phyloP scores from a whole-genome alignment of 345 rosid genomes.

The Sapria himalayana region DNA sequence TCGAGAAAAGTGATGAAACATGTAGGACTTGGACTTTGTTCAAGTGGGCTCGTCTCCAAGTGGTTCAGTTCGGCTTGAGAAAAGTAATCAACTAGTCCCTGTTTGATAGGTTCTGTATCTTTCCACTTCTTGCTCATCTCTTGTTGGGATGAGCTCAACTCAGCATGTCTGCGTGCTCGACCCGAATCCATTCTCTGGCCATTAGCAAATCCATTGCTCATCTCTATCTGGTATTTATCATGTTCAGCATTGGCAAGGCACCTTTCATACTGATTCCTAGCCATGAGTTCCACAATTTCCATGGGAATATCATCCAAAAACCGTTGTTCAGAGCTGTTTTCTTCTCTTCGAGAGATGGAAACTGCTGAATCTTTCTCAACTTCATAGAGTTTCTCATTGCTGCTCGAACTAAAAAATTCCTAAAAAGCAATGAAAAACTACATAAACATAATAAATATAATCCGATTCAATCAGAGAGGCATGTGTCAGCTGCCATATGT shows the following conservation, averaged over 20 bases:
- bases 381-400: constrained; percentile 22
- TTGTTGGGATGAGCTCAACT: constrained; percentile 17
- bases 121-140: constrained; percentile 21
- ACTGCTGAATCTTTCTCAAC: constrained; percentile 14
- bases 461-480: too few species aligned
- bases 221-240: constrained; percentile 20
- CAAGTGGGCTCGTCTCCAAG: constrained; percentile 13
- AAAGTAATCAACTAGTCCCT: constrained; percentile 21
- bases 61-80: constrained; percentile 16
- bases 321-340: constrained; percentile 28
- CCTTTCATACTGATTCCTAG: constrained; percentile 75
- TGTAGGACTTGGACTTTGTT: constrained; percentile 20
- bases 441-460: too few species aligned
- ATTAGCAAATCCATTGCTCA: constrained; percentile 12
- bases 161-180: constrained; percentile 18
- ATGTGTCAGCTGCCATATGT: too few species aligned
- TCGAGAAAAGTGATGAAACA: constrained; percentile 18
- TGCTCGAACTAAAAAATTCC: constrained; percentile 28
- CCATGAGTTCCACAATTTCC: constrained; percentile 93
- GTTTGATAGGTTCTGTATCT: constrained; percentile 12
- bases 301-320: constrained; percentile 61
- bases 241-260: constrained; percentile 48
- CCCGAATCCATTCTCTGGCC: constrained; percentile 23
- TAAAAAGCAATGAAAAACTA: too few species aligned
- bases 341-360: constrained; percentile 18